Evolutionary conservation across 2,329 filamentous ascomycete genomes (phyloP).

Genomic region (Basipetospora chlamydospora): DNA sequence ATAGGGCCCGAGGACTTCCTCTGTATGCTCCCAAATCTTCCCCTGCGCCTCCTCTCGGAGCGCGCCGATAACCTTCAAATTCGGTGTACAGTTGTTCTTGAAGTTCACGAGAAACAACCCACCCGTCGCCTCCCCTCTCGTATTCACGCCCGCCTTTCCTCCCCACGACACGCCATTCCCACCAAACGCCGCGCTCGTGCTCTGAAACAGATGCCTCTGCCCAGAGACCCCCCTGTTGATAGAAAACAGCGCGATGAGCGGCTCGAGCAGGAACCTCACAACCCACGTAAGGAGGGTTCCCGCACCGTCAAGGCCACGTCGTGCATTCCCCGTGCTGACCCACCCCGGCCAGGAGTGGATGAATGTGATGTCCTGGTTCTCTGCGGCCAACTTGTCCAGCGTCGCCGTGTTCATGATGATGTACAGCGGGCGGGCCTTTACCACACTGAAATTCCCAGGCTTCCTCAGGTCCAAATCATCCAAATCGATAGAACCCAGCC

Average conservation of each 20-base stretch:
- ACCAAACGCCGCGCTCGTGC: constrained; percentile 21
- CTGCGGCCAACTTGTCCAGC: constrained; percentile 13
- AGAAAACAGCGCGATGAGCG: constrained; percentile 15
- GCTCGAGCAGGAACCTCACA: constrained; percentile 18
- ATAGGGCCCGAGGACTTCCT: constrained; percentile 14
- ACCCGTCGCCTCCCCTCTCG: constrained; percentile 11
- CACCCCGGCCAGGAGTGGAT: constrained; percentile 16
- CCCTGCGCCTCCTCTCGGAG: constrained; percentile 16
- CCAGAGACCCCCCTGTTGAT: constrained; percentile 17
- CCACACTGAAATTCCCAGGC: constrained; percentile 13
- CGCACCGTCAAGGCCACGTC: constrained; percentile 15
- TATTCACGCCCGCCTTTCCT: constrained; percentile 16
- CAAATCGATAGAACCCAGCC: constrained; percentile 7
- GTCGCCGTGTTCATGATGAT: constrained; percentile 12
- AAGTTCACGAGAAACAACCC: constrained; percentile 20
- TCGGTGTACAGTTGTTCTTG: constrained; percentile 17
- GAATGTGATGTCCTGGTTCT: constrained; percentile 12
- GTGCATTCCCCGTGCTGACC: constrained; percentile 15
- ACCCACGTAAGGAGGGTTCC: constrained; percentile 14
- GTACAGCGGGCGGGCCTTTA: constrained; percentile 16
- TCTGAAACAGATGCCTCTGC: constrained; percentile 19
- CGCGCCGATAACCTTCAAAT: constrained; percentile 14
- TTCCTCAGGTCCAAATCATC: constrained; percentile 16
- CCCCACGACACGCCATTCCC: constrained; percentile 18
- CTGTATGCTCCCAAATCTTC: constrained; percentile 19